Evolutionary conservation across 805 yeast species (phyloP).

Genomic region (Nakazawaea pomicola): DNA sequence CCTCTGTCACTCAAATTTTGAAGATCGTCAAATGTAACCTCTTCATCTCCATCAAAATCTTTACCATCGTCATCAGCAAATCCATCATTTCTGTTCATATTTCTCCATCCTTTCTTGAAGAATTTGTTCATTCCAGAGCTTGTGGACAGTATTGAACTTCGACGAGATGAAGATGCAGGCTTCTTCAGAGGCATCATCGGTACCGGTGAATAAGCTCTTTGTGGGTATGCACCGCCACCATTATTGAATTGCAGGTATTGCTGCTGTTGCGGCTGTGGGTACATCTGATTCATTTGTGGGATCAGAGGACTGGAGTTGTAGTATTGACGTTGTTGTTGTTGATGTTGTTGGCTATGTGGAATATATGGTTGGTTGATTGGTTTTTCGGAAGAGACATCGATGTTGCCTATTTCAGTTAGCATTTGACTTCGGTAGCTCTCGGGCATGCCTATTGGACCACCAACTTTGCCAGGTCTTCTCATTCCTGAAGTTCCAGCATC

Average conservation of each 20-base stretch:
- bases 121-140: constrained; percentile 32
- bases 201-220: constrained; percentile 10
- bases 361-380: constrained; percentile 21
- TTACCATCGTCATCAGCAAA: constrained; percentile 23
- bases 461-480: constrained; percentile 13
- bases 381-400: constrained; percentile 38
- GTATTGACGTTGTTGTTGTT: constrained; percentile 14
- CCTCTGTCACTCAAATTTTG: constrained; percentile 62
- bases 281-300: neutral
- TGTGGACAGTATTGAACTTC: constrained; percentile 23
- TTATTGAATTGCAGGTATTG: constrained; percentile 16
- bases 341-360: too few species aligned
- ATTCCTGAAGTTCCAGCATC: constrained; percentile 29
- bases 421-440: constrained; percentile 29
- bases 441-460: constrained; percentile 19
- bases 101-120: constrained; percentile 33
- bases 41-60: constrained; percentile 33
- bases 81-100: constrained; percentile 21
- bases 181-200: constrained; percentile 10
- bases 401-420: constrained; percentile 35
- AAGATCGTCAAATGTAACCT: constrained; percentile 64
- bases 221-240: constrained; percentile 12
- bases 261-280: constrained; percentile 16
- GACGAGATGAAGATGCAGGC: constrained; percentile 17
- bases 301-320: constrained; percentile 10